These are phyloP conservation scores for Globisporangium iwayamae DNA, from an alignment of 352 stramenopile genomes.

Conservation along the genomic window DNA sequence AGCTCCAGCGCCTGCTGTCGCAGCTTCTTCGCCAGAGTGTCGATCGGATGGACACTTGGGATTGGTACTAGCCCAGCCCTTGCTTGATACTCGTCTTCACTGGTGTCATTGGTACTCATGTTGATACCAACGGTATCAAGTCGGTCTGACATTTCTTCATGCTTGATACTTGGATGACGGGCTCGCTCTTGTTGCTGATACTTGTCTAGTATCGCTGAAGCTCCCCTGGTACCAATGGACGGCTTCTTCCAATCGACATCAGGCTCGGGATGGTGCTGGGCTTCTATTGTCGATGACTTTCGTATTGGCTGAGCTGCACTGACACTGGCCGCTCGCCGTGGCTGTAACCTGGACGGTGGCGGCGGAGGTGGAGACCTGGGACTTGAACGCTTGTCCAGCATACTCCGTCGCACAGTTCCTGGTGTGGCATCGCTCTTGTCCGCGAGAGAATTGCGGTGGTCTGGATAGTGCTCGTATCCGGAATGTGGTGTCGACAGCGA, in stretches of 20 bases:
- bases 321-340: not conserved
- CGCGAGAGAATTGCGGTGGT: not conserved
- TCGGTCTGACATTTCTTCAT: not conserved
- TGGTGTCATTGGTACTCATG: not conserved
- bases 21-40: slow-evolving; percentile 71
- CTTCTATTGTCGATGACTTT: not conserved
- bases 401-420: not conserved
- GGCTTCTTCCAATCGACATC: not conserved
- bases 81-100: not conserved
- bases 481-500: slow-evolving; percentile 8
- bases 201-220: not conserved
- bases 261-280: not conserved
- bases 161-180: not conserved
- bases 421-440: not conserved
- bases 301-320: not conserved
- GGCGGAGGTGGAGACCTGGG: not conserved
- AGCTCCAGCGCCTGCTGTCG: slow-evolving; percentile 66
- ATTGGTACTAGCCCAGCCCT: not conserved
- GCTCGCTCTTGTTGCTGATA: not conserved
- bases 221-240: not conserved
- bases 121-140: not conserved
- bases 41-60: slow-evolving; percentile 43
- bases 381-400: not conserved
- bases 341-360: not conserved
- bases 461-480: slow-evolving; percentile 11